phyloP scores from a whole-genome alignment of 2,329 filamentous ascomycete genomes.

The Aspergillus aculeatus region DNA sequence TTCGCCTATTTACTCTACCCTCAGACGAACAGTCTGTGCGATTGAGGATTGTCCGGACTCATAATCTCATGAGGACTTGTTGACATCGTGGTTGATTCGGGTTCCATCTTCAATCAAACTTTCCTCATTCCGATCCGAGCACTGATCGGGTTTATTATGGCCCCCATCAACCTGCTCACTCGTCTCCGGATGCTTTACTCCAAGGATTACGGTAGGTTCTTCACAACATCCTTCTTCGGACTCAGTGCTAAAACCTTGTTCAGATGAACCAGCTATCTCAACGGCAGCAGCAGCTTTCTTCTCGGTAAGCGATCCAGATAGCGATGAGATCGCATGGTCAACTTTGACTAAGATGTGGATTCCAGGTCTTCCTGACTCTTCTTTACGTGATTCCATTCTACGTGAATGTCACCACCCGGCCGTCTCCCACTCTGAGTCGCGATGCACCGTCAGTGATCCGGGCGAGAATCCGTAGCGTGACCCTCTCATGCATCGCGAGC shows the following conservation, averaged over 20 bases:
- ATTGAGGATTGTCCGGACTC: neutral
- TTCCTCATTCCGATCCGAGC: neutral
- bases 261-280: conserved; percentile 41
- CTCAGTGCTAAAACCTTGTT: conserved; percentile 9
- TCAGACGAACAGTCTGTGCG: neutral
- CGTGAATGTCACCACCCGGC: conserved; percentile 73
- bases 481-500: conserved; percentile 69
- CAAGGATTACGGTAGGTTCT: conserved; percentile 30
- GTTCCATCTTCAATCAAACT: neutral
- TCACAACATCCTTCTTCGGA: neutral
- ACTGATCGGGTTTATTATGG: conserved; percentile 24
- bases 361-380: conserved; percentile 74
- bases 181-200: conserved; percentile 35
- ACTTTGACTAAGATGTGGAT: conserved; percentile 3
- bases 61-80: neutral
- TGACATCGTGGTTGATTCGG: neutral
- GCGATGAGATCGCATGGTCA: neutral
- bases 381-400: conserved; percentile 92
- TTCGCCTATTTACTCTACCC: neutral
- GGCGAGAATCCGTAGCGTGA: conserved; percentile 78
- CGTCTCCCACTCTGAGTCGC: conserved; percentile 73
- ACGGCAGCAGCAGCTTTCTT: conserved; percentile 36
- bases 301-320: conserved; percentile 34
- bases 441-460: conserved; percentile 89
- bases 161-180: conserved; percentile 33